Evolutionary conservation across 768 basidiomycete species (phyloP).

Genomic region (Candolleomyces efflorescens): DNA sequence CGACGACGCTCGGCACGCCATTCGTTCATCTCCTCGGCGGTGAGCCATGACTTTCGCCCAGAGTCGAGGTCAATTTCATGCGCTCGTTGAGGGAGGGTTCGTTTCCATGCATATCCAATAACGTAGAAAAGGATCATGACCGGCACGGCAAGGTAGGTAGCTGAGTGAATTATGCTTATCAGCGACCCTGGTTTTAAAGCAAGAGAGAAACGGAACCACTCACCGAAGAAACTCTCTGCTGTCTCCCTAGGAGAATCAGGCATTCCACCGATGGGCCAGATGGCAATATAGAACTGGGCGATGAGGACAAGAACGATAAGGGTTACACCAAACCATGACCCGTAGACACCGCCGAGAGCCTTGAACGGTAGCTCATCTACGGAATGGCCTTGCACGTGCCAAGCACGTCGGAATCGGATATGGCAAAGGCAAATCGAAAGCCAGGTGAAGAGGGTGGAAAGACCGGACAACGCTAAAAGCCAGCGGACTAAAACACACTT

Average conservation of each 20-base stretch:
- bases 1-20: slow-evolving; percentile 33
- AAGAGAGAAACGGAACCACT: slow-evolving; percentile 7
- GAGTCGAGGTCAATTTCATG: slow-evolving; percentile 40
- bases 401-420: slow-evolving; percentile 42
- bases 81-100: slow-evolving; percentile 31
- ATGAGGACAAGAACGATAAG: slow-evolving; percentile 37
- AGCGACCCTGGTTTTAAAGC: not conserved
- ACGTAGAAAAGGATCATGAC: slow-evolving; percentile 37
- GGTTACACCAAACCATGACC: slow-evolving; percentile 42
- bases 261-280: slow-evolving; percentile 36
- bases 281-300: slow-evolving; percentile 42
- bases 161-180: slow-evolving; percentile 13
- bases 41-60: slow-evolving; percentile 44
- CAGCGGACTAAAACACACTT: slow-evolving; percentile 28
- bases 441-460: slow-evolving; percentile 45
- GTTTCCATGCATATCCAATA: slow-evolving; percentile 37
- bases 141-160: slow-evolving; percentile 34
- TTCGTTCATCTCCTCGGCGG: slow-evolving; percentile 39
- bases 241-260: slow-evolving; percentile 19
- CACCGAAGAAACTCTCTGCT: slow-evolving; percentile 36
- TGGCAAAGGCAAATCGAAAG: slow-evolving; percentile 43
- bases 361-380: slow-evolving; percentile 43
- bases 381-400: slow-evolving; percentile 40
- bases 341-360: slow-evolving; percentile 39
- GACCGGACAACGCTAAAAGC: slow-evolving; percentile 42